Conservation (phyloP, 768 basidiomycete species). For the Auriscalpium vulgare region DNA sequence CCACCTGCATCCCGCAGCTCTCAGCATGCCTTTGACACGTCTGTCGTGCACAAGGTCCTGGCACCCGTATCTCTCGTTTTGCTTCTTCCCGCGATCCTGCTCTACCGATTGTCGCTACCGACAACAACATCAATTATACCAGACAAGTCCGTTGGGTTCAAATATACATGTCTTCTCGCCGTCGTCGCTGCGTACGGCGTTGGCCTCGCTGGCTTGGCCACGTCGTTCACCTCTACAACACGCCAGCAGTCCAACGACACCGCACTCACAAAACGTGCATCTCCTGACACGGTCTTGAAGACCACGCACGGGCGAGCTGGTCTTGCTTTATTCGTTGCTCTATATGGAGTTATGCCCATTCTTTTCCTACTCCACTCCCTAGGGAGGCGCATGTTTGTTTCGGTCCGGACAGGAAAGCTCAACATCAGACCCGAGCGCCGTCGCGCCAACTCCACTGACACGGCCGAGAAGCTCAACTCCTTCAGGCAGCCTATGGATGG, state of each 20-base stretch:
- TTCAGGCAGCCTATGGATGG: background rate
- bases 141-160: constrained; percentile 20
- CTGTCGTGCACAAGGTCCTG: constrained; percentile 37
- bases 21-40: constrained; percentile 29
- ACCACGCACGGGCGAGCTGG: constrained; percentile 63
- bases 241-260: constrained; percentile 12
- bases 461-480: constrained; percentile 32
- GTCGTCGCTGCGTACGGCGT: constrained; percentile 44
- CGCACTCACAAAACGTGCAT: constrained; percentile 24
- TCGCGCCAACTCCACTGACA: constrained; percentile 31
- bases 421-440: constrained; percentile 6
- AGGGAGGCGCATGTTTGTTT: constrained; percentile 3
- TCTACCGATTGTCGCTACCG: constrained; percentile 35
- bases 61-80: constrained; percentile 42
- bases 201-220: constrained; percentile 55
- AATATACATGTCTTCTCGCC: constrained; percentile 32
- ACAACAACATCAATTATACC: constrained; percentile 21
- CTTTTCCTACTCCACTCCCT: constrained; percentile 25
- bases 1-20: constrained; percentile 1
- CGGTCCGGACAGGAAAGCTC: constrained; percentile 1
- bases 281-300: constrained; percentile 29
- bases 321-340: constrained; percentile 50
- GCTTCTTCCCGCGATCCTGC: constrained; percentile 33
- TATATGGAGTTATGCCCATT: constrained; percentile 49
- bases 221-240: constrained; percentile 52